phyloP scores from a whole-genome alignment of 768 basidiomycete genomes.

The Neoboletus subvelutipes region DNA sequence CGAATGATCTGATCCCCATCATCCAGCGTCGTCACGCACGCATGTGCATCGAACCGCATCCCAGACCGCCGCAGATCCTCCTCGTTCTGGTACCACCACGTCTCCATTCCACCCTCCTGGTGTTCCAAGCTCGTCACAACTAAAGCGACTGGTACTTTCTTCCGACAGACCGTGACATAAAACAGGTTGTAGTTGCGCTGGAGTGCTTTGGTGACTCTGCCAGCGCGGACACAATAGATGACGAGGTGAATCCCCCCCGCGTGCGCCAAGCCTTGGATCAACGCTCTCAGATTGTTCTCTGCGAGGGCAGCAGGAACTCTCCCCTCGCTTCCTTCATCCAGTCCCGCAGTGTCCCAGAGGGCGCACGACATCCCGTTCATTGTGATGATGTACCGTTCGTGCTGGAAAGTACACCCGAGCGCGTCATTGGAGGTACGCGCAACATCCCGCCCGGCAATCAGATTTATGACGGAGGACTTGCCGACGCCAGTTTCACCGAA shows the following conservation, averaged over 20 bases:
- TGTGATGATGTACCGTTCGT: neutral
- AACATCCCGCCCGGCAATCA: neutral
- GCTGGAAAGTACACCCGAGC: conserved; percentile 5
- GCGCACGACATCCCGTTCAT: neutral
- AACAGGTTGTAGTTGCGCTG: conserved; percentile 36
- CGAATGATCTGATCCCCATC: neutral
- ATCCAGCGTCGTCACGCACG: conserved; percentile 13
- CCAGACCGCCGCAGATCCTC: conserved; percentile 18
- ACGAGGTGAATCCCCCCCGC: conserved; percentile 8
- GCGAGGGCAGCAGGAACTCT: conserved; percentile 5
- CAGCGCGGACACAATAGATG: conserved; percentile 6
- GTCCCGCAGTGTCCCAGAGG: conserved; percentile 10
- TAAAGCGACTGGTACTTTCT: conserved; percentile 35
- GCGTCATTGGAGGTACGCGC: neutral
- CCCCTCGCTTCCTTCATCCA: conserved; percentile 9
- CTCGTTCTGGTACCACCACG: conserved; percentile 31
- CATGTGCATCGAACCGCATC: conserved; percentile 30
- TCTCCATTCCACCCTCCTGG: conserved; percentile 20
- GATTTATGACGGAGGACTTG: conserved; percentile 6
- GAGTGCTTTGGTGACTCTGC: conserved; percentile 8
- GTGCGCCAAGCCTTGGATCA: neutral
- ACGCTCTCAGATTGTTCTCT: neutral
- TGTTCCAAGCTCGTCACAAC: conserved; percentile 38
- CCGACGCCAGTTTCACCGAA: conserved; percentile 4
- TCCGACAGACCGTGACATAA: conserved; percentile 33